Conservation (phyloP, 441 rosid genomes). For the Geranium incanum region DNA sequence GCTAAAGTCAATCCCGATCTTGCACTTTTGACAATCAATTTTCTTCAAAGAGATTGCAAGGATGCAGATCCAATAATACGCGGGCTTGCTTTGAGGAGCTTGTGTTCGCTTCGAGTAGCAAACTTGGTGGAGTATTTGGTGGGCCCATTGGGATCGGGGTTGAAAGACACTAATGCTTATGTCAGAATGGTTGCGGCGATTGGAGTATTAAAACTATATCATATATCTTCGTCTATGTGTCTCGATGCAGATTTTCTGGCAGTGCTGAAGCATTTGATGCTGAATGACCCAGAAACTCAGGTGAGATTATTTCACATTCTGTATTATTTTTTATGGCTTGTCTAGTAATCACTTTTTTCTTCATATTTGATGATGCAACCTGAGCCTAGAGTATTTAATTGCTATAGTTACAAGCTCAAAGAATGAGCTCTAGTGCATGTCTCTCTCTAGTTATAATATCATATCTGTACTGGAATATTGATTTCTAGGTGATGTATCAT, state of each 20-base stretch:
- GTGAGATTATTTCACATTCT: constrained; percentile 30
- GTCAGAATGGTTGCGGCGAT: constrained; percentile 79
- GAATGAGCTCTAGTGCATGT: not conserved
- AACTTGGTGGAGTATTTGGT: constrained; percentile 93
- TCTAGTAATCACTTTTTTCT: not conserved
- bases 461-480: too few relatives aligned
- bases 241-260: constrained; percentile 76
- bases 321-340: not conserved
- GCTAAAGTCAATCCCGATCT: constrained; percentile 94
- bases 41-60: constrained; percentile 92
- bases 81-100: constrained; percentile 82
- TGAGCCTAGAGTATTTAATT: not conserved
- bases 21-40: constrained; percentile 79
- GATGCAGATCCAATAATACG: constrained; percentile 96
- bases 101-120: constrained; percentile 69
- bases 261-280: constrained; percentile 70
- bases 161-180: constrained; percentile 73
- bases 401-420: not conserved
- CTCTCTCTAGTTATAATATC: not conserved
- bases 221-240: constrained; percentile 70
- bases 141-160: constrained; percentile 73
- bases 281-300: constrained; percentile 71
- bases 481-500: too few relatives aligned
- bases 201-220: constrained; percentile 82
- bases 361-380: not conserved